A percentile compares a stretch with the other conserved stretches of the same genome.
Conservation (phyloP, 163 green algal genomes). For the Scenedesmus sp. region DNA sequence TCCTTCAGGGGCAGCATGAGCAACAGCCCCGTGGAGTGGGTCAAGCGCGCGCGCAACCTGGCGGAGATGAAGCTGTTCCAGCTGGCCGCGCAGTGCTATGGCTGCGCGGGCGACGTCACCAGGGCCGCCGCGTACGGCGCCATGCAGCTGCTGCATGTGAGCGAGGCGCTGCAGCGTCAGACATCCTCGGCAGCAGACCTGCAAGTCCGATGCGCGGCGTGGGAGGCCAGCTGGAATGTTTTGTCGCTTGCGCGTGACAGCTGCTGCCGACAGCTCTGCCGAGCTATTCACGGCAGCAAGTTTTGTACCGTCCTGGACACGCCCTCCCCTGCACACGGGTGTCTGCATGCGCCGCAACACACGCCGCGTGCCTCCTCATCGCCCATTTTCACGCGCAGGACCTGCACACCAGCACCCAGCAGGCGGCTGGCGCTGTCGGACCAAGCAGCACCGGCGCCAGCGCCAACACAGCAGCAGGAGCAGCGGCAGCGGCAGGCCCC, state of each 20-base stretch:
- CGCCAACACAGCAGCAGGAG: constrained; percentile 10
- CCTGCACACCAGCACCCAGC: constrained; percentile 16
- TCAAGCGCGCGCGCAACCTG: constrained; percentile 69
- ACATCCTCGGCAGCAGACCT: no score
- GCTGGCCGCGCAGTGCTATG: constrained; percentile 44
- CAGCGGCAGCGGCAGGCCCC: not conserved
- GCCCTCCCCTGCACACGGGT: not conserved
- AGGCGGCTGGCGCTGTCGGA: not conserved
- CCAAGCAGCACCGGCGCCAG: constrained; percentile 30
- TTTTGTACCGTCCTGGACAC: no score
- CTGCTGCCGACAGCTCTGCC: no score
- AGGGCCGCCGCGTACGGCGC: constrained; percentile 34
- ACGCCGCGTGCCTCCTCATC: not conserved
- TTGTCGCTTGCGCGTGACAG: not conserved
- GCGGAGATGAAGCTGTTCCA: constrained; percentile 62
- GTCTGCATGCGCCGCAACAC: not conserved
- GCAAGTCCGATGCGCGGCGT: not conserved
- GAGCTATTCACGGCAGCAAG: no score
- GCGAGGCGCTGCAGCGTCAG: not conserved
- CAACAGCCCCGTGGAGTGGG: constrained; percentile 74
- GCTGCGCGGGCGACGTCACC: constrained; percentile 25
- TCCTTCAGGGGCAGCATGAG: constrained; percentile 54
- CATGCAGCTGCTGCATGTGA: constrained; percentile 40
- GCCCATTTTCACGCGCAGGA: not conserved
- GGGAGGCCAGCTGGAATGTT: not conserved